Evolutionary conservation across 2,329 filamentous ascomycete species (phyloP).

Genomic region (Hypomyces rosellus): DNA sequence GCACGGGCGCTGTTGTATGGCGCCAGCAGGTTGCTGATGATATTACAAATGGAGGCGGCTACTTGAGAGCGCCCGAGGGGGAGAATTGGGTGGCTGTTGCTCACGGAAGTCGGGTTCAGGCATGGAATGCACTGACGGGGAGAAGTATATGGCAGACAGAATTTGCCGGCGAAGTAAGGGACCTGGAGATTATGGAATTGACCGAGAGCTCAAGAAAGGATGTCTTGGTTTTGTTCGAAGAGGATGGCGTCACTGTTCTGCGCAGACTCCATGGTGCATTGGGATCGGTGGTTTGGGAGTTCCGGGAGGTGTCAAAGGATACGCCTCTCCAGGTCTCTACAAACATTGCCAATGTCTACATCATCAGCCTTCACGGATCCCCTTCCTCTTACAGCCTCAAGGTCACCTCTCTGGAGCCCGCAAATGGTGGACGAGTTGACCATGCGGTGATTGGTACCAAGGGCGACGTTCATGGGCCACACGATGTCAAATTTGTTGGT

Average conservation of each 20-base stretch:
- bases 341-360: constrained; percentile 64
- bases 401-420: constrained; percentile 64
- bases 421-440: constrained; percentile 65
- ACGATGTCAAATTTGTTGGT: constrained; percentile 68
- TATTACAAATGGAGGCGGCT: constrained; percentile 39
- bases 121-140: constrained; percentile 80
- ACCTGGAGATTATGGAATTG: constrained; percentile 72
- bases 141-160: constrained; percentile 67
- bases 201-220: constrained; percentile 61
- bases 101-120: constrained; percentile 60
- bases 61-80: constrained; percentile 67
- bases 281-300: constrained; percentile 74
- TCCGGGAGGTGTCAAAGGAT: constrained; percentile 61
- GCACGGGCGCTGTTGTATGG: constrained; percentile 80
- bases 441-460: constrained; percentile 70
- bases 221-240: constrained; percentile 62
- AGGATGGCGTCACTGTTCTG: constrained; percentile 51
- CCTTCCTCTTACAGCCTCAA: constrained; percentile 69
- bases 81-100: constrained; percentile 73
- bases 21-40: constrained; percentile 63
- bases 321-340: constrained; percentile 68
- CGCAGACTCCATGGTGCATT: constrained; percentile 66
- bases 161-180: constrained; percentile 54
- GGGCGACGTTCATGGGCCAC: constrained; percentile 57
- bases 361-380: constrained; percentile 67